Evolutionary conservation across 148 eudicot genomes (phyloP), one percentile per base, ranked within the genome.

Genomic region (Camellia granthamiana): DNA sequence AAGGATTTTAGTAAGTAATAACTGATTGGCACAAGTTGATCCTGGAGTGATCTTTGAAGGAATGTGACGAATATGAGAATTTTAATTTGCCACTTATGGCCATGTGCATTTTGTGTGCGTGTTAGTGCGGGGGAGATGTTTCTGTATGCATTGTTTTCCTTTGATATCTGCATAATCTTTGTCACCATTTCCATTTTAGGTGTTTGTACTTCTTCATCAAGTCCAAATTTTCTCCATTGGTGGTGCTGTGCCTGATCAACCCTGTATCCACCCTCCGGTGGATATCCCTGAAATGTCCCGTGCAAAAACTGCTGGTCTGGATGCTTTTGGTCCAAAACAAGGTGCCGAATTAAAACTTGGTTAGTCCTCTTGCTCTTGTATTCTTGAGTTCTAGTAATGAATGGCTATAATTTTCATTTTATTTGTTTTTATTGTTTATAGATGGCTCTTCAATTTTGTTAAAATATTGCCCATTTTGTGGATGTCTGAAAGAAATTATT

Each of bases 171-270:
- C 14, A 15, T 69, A 80, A 78, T 71, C 63, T 41, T 42, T 52
- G 38, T n/a, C 54, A 18, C 77, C 16, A 47, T 80, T 76, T 46
- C 44, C 13, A 74, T 68, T 80, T 54, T 85, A 96, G 99, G 95
- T 88, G 72, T 90, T 96, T 88, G 95, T 94, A 52, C 92, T 96
- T 71, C 91, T 91, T 76, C 90, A 86, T 89, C 99, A 96, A 84
- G 90, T 96, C 78, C 97, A 78, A 74, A 78, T 86, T 58, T 93
- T 94, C 87, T 92, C 91, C 44, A 84, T 81, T 69, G 99, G 99
- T 74, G 90, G 85, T 91, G 73, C 85, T 60, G 85, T 93, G 88
- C 92, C 91, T 80, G 99, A 96, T 81, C 84, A 89, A 71, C 92
- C 94, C 21, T 93, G 92, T 21, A 58, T 92, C 42, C 77, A 65